phyloP scores from a whole-genome alignment of 768 basidiomycete genomes.

The Boletus bicolor region DNA sequence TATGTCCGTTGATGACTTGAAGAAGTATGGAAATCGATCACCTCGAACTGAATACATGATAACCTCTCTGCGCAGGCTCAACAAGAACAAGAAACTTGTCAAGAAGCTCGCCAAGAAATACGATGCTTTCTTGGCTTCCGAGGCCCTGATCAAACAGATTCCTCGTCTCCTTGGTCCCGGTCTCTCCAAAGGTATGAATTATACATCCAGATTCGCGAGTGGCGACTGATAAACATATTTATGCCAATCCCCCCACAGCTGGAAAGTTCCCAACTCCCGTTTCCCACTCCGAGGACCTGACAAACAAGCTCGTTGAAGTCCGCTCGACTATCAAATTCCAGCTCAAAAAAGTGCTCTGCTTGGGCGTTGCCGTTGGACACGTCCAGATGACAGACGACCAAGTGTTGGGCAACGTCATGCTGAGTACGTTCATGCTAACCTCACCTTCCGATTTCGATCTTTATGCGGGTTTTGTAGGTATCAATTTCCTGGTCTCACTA shows the following conservation, averaged over 20 bases:
- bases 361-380: constrained; percentile 98
- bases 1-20: constrained; percentile 99
- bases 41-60: not conserved
- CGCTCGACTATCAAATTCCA: constrained; percentile 99
- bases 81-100: constrained; percentile 99
- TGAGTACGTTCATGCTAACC: constrained; percentile 53
- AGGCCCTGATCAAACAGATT: constrained; percentile 98
- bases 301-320: constrained; percentile 90
- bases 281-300: constrained; percentile 85
- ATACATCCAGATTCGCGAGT: not conserved
- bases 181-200: constrained; percentile 85
- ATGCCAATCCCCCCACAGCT: constrained; percentile 46
- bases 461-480: constrained; percentile 50
- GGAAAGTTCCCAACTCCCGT: constrained; percentile 99
- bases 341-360: constrained; percentile 97
- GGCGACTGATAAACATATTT: not conserved
- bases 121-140: constrained; percentile 97
- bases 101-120: constrained; percentile 99
- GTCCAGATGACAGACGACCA: constrained; percentile 97
- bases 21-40: constrained; percentile 65
- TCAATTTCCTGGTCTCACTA: constrained; percentile 99
- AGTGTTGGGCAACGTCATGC: constrained; percentile 95
- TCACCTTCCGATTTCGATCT: not conserved
- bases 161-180: constrained; percentile 99
- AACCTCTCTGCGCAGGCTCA: constrained; percentile 56